Evolutionary conservation across 2,329 filamentous ascomycete species (phyloP).

Genomic region (Microsporum audouinii): DNA sequence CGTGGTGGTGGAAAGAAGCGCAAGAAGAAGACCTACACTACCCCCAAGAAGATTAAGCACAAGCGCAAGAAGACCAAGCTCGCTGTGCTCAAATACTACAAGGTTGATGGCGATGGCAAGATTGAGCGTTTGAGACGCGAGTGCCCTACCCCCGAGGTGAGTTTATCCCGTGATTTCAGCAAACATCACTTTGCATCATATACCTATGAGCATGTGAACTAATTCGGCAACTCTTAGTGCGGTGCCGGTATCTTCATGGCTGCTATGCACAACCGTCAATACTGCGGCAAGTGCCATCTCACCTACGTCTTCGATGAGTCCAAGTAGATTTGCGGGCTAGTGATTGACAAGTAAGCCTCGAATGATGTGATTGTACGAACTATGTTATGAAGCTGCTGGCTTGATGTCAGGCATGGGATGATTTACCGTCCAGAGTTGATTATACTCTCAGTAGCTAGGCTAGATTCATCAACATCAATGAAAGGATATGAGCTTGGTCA

Average conservation of each 20-base stretch:
- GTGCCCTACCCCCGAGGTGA: conserved; percentile 82
- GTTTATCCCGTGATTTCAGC: conserved; percentile 26
- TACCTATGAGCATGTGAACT: conserved; percentile 26
- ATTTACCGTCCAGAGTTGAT: neutral
- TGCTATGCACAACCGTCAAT: conserved; percentile 99
- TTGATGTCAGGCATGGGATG: neutral
- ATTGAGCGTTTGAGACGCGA: conserved; percentile 98
- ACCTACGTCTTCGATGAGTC: conserved; percentile 61
- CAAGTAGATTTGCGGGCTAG: conserved; percentile 34
- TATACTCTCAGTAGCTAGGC: neutral
- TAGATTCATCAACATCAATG: conserved; percentile 1
- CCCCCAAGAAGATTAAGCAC: conserved; percentile 99
- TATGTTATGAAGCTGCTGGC: neutral
- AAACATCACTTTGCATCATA: too few species aligned
- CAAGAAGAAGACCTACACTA: conserved; percentile 99
- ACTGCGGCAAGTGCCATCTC: conserved; percentile 67
- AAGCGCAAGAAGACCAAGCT: conserved; percentile 99
- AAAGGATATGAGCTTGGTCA: conserved; percentile 2
- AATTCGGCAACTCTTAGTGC: conserved; percentile 48
- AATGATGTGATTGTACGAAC: neutral
- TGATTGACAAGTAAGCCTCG: neutral
- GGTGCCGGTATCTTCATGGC: conserved; percentile 99
- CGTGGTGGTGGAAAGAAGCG: conserved; percentile 99
- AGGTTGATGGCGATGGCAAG: conserved; percentile 99
- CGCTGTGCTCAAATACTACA: conserved; percentile 99